These are phyloP conservation scores for Mycosphaerella sp. DNA, from an alignment of 2,329 filamentous ascomycete species.

Conservation along the genomic window DNA sequence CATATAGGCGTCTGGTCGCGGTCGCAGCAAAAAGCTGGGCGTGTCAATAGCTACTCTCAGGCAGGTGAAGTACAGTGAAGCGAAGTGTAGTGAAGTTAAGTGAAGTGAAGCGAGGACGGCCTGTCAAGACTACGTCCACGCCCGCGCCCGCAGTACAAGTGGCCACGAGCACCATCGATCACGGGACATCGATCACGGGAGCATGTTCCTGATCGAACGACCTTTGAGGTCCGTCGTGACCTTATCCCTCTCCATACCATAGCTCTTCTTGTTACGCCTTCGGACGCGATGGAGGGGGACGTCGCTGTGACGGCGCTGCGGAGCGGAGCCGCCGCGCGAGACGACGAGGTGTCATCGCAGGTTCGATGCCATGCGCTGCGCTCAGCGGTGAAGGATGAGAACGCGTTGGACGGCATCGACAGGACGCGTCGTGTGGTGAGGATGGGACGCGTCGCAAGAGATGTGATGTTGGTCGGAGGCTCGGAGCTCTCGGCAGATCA, in stretches of 20 bases:
- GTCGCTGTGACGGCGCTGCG: not conserved
- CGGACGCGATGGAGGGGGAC: not conserved
- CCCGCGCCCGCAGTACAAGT: not conserved
- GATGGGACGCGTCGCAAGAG: not conserved
- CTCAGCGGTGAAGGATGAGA: not conserved
- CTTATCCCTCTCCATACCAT: not conserved
- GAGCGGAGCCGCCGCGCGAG: no score
- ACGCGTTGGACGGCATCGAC: not conserved
- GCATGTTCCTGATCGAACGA: not conserved
- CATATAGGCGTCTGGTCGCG: not conserved
- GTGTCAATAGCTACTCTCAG: not conserved
- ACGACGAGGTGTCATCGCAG: no score
- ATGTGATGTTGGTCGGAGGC: not conserved
- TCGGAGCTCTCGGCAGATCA: not conserved
- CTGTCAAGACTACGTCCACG: not conserved
- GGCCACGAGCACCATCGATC: not conserved
- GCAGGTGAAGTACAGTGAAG: no score
- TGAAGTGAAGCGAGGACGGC: conserved; percentile 3
- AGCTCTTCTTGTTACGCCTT: not conserved
- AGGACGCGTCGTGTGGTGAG: not conserved
- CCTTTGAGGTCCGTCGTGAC: not conserved
- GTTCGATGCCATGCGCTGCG: no score
- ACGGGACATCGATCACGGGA: no score
- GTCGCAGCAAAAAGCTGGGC: no score
- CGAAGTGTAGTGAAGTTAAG: not conserved